Evolutionary conservation across 1,284 basidiomycete genomes (phyloP).

Genomic region (Quambalaria eucalypti): DNA sequence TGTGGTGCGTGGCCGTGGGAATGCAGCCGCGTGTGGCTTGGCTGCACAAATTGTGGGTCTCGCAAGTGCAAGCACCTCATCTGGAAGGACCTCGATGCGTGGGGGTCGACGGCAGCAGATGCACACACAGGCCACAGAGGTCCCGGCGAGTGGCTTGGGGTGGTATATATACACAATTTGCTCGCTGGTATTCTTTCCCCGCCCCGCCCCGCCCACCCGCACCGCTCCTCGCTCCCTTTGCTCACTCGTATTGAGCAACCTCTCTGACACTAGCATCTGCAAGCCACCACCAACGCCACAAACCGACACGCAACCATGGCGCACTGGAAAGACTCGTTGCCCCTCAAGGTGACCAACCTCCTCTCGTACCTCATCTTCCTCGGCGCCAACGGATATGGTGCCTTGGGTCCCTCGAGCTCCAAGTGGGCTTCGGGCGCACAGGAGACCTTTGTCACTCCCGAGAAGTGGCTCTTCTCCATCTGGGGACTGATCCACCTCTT

Average conservation of each 20-base stretch:
- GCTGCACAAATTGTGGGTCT: too few species aligned
- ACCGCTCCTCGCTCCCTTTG: background rate
- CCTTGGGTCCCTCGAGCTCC: slow-evolving; percentile 50
- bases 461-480: slow-evolving; percentile 74
- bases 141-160: too few species aligned
- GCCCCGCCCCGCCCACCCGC: background rate
- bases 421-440: slow-evolving; percentile 10
- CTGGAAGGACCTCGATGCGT: too few species aligned
- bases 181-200: too few species aligned
- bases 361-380: slow-evolving; percentile 69
- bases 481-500: slow-evolving; percentile 72
- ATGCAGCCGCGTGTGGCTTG: too few species aligned
- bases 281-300: background rate
- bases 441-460: slow-evolving; percentile 83
- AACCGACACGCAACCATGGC: slow-evolving; percentile 4
- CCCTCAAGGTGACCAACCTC: slow-evolving; percentile 62
- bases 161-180: too few species aligned
- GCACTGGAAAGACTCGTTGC: slow-evolving; percentile 7
- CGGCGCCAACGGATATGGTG: slow-evolving; percentile 77
- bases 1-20: too few species aligned
- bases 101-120: too few species aligned
- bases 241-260: background rate
- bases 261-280: too few species aligned
- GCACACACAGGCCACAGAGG: too few species aligned
- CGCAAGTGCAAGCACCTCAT: too few species aligned